Evolutionary conservation across 108 stramenopile species (phyloP).

Genomic region (Epithemia pelagica): DNA sequence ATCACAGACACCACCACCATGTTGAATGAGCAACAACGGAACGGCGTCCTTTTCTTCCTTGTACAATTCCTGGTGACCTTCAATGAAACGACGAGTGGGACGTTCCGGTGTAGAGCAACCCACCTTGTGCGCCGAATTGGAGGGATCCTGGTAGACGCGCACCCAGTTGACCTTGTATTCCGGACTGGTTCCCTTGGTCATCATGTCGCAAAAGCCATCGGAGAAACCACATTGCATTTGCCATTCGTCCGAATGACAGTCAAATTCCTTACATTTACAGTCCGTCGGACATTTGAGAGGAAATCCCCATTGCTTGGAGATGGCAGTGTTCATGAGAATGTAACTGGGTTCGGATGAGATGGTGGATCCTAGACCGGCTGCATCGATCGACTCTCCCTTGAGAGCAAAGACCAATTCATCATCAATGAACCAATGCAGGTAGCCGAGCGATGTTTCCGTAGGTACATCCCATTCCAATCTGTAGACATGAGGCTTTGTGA

Average conservation of each 20-base stretch:
- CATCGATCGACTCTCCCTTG: conserved; percentile 33
- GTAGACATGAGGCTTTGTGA: conserved; percentile 79
- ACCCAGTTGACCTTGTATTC: conserved; percentile 81
- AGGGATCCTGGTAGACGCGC: conserved; percentile 86
- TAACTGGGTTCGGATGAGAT: conserved; percentile 92
- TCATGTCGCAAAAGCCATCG: conserved; percentile 86
- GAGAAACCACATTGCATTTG: conserved; percentile 77
- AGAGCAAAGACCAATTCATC: conserved; percentile 74
- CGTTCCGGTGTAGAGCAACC: conserved; percentile 85
- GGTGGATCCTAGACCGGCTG: conserved; percentile 52
- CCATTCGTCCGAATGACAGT: conserved; percentile 74
- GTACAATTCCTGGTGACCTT: conserved; percentile 81
- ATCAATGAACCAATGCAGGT: conserved; percentile 90
- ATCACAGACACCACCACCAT: conserved; percentile 62
- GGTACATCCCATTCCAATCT: conserved; percentile 93
- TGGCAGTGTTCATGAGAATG: conserved; percentile 91
- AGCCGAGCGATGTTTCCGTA: conserved; percentile 50
- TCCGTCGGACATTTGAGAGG: conserved; percentile 59
- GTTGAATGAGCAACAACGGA: conserved; percentile 65
- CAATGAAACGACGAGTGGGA: conserved; percentile 84
- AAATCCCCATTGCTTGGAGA: conserved; percentile 92
- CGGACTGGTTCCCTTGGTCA: conserved; percentile 39
- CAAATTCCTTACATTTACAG: conserved; percentile 77
- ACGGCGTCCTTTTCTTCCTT: conserved; percentile 49
- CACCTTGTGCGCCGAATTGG: conserved; percentile 70